Evolutionary conservation across 2,329 filamentous ascomycete genomes (phyloP).

Genomic region (Ophiosphaerella korrae): DNA sequence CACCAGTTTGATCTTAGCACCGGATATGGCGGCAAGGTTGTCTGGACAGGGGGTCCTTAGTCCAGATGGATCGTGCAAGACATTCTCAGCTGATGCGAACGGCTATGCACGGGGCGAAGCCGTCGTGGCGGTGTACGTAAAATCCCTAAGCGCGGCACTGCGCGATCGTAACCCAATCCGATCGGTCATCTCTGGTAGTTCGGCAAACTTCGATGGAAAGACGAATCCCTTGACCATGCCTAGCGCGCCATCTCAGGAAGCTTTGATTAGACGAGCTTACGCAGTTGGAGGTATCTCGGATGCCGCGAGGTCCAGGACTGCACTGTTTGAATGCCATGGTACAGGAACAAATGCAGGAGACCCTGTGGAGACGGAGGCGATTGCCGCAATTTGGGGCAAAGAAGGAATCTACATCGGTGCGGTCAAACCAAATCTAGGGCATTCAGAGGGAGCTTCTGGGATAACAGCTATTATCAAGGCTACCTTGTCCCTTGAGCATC

Average conservation of each 20-base stretch:
- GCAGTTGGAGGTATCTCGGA: neutral
- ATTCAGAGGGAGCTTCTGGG: conserved; percentile 31
- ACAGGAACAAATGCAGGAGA: conserved; percentile 18
- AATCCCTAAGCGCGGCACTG: conserved; percentile 61
- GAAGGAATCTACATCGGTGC: conserved; percentile 17
- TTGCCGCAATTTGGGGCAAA: conserved; percentile 1
- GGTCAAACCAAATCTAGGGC: conserved; percentile 47
- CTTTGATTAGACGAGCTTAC: conserved; percentile 17
- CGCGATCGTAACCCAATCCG: conserved; percentile 59
- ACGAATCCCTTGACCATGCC: conserved; percentile 59
- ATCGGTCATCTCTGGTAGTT: conserved; percentile 45
- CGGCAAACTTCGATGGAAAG: conserved; percentile 55
- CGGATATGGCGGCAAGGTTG: neutral
- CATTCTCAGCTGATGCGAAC: conserved; percentile 20
- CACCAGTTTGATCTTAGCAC: conserved; percentile 17
- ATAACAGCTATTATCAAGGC: conserved; percentile 44
- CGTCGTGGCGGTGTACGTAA: conserved; percentile 58
- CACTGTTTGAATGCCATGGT: conserved; percentile 40
- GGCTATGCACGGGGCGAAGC: conserved; percentile 28
- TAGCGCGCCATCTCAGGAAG: conserved; percentile 54
- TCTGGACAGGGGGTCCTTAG: conserved; percentile 9
- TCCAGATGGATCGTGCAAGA: conserved; percentile 16
- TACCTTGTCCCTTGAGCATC: conserved; percentile 46
- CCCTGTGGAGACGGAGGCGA: neutral
- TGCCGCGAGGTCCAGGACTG: conserved; percentile 1